Conservation (phyloP, 805 yeast genomes). For the Scheffersomyces spartinae region DNA sequence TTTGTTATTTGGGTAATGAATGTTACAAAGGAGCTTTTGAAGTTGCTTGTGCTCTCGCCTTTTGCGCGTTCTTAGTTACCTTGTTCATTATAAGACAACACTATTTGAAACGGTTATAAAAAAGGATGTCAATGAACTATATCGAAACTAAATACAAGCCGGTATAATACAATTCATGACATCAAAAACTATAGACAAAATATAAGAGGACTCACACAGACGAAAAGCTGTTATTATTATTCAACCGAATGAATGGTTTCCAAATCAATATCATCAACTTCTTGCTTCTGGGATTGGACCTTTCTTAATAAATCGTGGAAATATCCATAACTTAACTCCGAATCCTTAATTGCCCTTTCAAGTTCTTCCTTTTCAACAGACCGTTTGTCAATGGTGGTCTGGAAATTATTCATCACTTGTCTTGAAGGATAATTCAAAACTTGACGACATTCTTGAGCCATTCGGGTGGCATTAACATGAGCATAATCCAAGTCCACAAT, state of each 20-base stretch:
- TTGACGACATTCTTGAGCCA: constrained; percentile 70
- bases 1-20: constrained; percentile 23
- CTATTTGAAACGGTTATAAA: too few relatives aligned
- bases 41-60: too few relatives aligned
- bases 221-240: too few relatives aligned
- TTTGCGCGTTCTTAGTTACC: too few relatives aligned
- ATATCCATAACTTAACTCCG: constrained; percentile 44
- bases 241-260: constrained; percentile 32
- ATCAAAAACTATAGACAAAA: too few relatives aligned
- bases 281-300: constrained; percentile 29
- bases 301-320: constrained; percentile 39
- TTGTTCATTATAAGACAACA: too few relatives aligned
- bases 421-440: constrained; percentile 75
- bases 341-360: constrained; percentile 38
- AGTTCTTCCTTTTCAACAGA: constrained; percentile 46
- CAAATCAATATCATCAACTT: constrained; percentile 32
- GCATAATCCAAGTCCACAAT: constrained; percentile 64
- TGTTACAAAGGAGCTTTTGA: constrained; percentile 28
- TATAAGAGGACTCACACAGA: too few relatives aligned
- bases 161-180: too few relatives aligned
- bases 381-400: constrained; percentile 51
- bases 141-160: too few relatives aligned
- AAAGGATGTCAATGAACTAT: too few relatives aligned
- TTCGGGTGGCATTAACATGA: constrained; percentile 64
- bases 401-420: constrained; percentile 66